Evolutionary conservation across 2,329 filamentous ascomycete species (phyloP), one percentile per base, ranked within the genome.

Genomic region (Fusarium newnesense): DNA sequence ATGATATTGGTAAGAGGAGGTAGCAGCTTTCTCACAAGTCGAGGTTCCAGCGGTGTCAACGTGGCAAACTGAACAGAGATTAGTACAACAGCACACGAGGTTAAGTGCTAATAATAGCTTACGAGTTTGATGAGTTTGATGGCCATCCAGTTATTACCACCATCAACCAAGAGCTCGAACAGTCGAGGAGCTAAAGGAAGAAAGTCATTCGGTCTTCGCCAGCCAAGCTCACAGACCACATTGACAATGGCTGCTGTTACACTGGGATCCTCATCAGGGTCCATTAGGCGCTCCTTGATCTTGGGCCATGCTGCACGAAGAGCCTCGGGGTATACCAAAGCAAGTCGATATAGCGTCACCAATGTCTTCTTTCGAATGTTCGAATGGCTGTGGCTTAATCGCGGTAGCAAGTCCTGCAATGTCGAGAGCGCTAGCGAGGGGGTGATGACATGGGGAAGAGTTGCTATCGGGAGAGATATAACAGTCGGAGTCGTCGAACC

Each of bases 61-160:
- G 94, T 97, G 47, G 96, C 96, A 87, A 99, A 99, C 93, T 97
- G 78, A 3, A 24, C 6, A 13, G 36, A 37, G n/a, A 39, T 75
- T n/a, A 67, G 60, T 50, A 26, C 42, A 24, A 18, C 28, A 42
- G 24, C 2, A 32, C 4, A 21, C 13, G 18, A 28, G 9, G 4
- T 30, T 11, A 5, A 11, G 13, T 15, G 12, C 16, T 19, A 30
- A 39, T n/a, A 30, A 39, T 24, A n/a, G 60, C 79, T n/a, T 47
- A 96, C 94, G 72, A 99, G 88, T 84, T 99, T 99, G 81, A 99
- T 98, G 71, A 99, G 90, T 81, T 99, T 99, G 80, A 99, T 99
- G 67, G 95, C 95, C 96, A 99, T 98, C 96, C 96, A 99, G 82
- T 99, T 99, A 83, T 99, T 98, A 42, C 93, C 93, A 63, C 95